Evolutionary conservation across 768 basidiomycete species (phyloP), one percentile per base, ranked within the genome.

Genomic region (Tulasnella sp.): DNA sequence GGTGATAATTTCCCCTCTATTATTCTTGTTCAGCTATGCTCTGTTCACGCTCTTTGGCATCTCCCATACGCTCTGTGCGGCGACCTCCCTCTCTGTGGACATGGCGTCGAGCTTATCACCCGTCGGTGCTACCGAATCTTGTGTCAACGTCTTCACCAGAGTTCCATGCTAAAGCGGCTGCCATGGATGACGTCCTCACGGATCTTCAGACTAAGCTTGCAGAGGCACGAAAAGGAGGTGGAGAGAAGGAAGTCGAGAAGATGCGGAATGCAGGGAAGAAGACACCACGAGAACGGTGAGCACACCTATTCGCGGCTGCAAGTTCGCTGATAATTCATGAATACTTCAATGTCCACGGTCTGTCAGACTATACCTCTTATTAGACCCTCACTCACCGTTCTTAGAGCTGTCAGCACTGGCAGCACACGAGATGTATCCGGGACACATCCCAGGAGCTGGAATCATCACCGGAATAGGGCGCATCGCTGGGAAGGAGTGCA

Each of bases 351-450:
- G 34, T 15, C 15, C 34, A 38, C 15, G 7, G 15, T 11, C 42
- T 60, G 22, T 24, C 59, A 92, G 91, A 56, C 72, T 94, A 34
- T 75, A 75, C 1, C 73, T 85, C 19, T 73, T 97, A 12, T 72
- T 97, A 24, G 92, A 97, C 69, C 84, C 87, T 3, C 79, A 84
- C 65, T 84, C 88, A 2, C 92, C 93, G 0, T 97, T 94, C 68
- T 73, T 97, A 17, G 92, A 97, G 68, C 75, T 97, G 2, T 91
- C 88, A 2, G 73, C 85, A 11, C 74, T 93, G 2, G 92, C 92
- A 12, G 92, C 86, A 17, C 82, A 93, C 63, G 88, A 84, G 12
- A 87, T 96, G 3, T 96, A 97, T 68, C 75, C 80, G 0, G 80
- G 74, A 4, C 76, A 87, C 53, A 63, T 96, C 29, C 92, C 93